These are phyloP conservation scores for Boletus fagicola DNA, from an alignment of 768 basidiomycete genomes.

Conservation along the genomic window DNA sequence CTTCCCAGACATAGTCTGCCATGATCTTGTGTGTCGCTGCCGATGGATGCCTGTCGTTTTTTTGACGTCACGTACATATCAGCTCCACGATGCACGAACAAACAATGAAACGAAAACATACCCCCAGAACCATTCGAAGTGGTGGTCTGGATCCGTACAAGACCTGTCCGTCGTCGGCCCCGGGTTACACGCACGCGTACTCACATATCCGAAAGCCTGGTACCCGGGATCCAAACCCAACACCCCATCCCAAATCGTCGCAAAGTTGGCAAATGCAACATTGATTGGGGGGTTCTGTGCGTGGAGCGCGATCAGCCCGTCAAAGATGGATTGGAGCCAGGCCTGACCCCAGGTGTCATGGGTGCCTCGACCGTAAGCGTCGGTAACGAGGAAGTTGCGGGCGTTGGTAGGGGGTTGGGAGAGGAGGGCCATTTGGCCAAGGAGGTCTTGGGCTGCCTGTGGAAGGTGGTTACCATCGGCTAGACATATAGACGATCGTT, in stretches of 20 bases:
- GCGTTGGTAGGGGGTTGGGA: constrained; percentile 50
- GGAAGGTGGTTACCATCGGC: constrained; percentile 48
- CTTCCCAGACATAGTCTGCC: constrained; percentile 49
- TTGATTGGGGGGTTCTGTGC: constrained; percentile 31
- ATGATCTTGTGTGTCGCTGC: constrained; percentile 49
- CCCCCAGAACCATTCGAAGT: constrained; percentile 55
- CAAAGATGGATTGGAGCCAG: constrained; percentile 46
- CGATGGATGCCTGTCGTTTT: constrained; percentile 44
- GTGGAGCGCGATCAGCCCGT: constrained; percentile 40
- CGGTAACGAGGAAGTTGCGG: constrained; percentile 47
- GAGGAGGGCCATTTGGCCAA: constrained; percentile 46
- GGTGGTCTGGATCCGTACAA: constrained; percentile 46
- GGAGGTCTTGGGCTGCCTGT: constrained; percentile 42
- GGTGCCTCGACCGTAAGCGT: constrained; percentile 49
- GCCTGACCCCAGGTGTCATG: constrained; percentile 43
- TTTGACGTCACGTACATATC: neutral
- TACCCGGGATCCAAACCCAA: constrained; percentile 44
- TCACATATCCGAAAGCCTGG: constrained; percentile 48
- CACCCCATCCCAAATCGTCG: constrained; percentile 50
- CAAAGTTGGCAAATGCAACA: constrained; percentile 48
- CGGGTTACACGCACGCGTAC: constrained; percentile 36
- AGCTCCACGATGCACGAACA: neutral
- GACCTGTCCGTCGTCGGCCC: constrained; percentile 33
- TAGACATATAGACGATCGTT: constrained; percentile 8
- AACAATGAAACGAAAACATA: constrained; percentile 24